Evolutionary conservation across 805 yeast genomes (phyloP).

Genomic region (Metschnikowia continentalis): DNA sequence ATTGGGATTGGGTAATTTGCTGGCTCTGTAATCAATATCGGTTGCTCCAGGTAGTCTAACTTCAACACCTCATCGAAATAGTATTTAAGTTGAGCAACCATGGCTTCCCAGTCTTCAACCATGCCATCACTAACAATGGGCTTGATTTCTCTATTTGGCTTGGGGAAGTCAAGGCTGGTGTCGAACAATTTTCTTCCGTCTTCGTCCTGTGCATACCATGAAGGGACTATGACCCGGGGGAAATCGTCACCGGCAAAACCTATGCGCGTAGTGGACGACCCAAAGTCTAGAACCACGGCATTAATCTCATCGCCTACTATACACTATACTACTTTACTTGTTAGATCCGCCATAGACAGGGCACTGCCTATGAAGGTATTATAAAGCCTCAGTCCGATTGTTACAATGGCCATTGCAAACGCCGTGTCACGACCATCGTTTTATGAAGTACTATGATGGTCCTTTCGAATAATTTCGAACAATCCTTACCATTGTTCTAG

Average conservation of each 20-base stretch:
- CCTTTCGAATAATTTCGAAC: too few relatives aligned
- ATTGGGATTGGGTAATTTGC: neutral
- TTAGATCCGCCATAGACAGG: too few relatives aligned
- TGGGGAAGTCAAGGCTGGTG: conserved; percentile 47
- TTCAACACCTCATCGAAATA: conserved; percentile 49
- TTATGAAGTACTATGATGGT: too few relatives aligned
- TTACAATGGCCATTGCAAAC: too few relatives aligned
- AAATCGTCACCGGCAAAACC: conserved; percentile 93
- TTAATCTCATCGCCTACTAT: conserved; percentile 73
- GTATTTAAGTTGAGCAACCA: conserved; percentile 66
- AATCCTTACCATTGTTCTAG: too few relatives aligned
- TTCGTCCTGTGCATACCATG: conserved; percentile 45
- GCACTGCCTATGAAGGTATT: too few relatives aligned
- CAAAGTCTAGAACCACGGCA: conserved; percentile 89
- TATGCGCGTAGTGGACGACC: conserved; percentile 74
- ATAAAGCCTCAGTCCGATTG: too few relatives aligned
- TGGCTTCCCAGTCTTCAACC: conserved; percentile 83
- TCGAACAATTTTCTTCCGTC: conserved; percentile 30
- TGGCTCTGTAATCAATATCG: conserved; percentile 83
- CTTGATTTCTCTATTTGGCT: conserved; percentile 46
- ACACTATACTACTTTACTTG: too few relatives aligned
- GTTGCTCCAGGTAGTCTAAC: conserved; percentile 61
- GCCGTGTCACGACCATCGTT: too few relatives aligned
- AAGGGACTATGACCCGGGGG: conserved; percentile 74
- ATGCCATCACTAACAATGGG: conserved; percentile 59